Conservation (phyloP, 768 basidiomycete genomes). For the Trametes cinnabarina region DNA sequence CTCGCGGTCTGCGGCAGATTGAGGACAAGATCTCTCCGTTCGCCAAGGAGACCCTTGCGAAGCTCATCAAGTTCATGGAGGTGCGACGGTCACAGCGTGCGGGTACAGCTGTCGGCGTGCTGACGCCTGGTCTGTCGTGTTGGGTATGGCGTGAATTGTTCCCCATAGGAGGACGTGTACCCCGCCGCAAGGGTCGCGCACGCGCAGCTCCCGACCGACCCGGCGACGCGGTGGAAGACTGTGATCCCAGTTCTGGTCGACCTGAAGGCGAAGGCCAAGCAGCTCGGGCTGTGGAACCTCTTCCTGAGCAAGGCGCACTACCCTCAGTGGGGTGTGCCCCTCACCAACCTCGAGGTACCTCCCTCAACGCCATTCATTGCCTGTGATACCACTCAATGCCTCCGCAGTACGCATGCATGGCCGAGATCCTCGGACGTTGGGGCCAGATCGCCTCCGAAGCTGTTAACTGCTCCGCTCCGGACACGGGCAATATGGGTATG, state of each 20-base stretch:
- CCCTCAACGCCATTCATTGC: neutral
- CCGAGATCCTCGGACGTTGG: slow-evolving; percentile 87
- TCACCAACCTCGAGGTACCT: slow-evolving; percentile 88
- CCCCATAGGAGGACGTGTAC: slow-evolving; percentile 74
- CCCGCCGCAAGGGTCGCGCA: slow-evolving; percentile 78
- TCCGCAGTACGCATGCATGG: slow-evolving; percentile 90
- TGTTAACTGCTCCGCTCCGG: slow-evolving; percentile 93
- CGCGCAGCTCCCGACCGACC: slow-evolving; percentile 77
- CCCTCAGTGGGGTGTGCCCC: slow-evolving; percentile 82
- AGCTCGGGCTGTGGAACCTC: slow-evolving; percentile 93
- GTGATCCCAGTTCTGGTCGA: slow-evolving; percentile 78
- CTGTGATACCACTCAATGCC: neutral
- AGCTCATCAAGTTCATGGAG: slow-evolving; percentile 82
- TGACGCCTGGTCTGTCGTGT: too few species aligned
- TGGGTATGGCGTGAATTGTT: too few species aligned
- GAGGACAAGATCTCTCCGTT: slow-evolving; percentile 92
- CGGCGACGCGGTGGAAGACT: slow-evolving; percentile 76
- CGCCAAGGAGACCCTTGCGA: slow-evolving; percentile 83
- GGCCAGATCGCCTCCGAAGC: slow-evolving; percentile 81
- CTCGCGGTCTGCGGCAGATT: slow-evolving; percentile 44
- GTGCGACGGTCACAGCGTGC: slow-evolving; percentile 38
- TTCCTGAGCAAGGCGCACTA: slow-evolving; percentile 95
- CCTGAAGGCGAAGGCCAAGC: slow-evolving; percentile 84
- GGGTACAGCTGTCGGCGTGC: neutral
- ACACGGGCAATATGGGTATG: slow-evolving; percentile 97